phyloP scores from a whole-genome alignment of 495 filamentous ascomycete genomes.

The Annulohypoxylon moriforme region DNA sequence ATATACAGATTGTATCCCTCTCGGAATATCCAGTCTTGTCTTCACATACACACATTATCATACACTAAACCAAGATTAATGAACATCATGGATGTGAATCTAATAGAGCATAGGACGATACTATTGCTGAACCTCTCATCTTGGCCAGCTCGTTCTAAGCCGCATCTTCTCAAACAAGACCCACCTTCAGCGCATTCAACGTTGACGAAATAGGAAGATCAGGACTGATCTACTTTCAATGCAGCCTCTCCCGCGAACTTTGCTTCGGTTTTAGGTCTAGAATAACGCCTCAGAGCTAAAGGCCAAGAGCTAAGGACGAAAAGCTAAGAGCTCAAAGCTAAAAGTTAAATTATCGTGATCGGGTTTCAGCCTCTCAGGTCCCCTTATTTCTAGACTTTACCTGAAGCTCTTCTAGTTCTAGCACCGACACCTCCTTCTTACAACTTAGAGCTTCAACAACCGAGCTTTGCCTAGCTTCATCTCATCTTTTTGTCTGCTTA shows the following conservation, averaged over 20 bases:
- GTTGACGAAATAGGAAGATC: not conserved
- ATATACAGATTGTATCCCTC: not conserved
- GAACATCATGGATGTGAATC: not conserved
- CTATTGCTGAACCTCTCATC: conserved; percentile 15
- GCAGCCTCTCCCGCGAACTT: conserved; percentile 20
- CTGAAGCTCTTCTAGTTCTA: conserved; percentile 19
- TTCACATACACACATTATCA: not conserved
- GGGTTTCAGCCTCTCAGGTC: conserved; percentile 21
- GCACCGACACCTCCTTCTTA: conserved; percentile 8
- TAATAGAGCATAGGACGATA: conserved; percentile 4
- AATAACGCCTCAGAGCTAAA: conserved; percentile 6
- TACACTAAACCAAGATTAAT: not conserved
- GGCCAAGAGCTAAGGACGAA: not conserved
- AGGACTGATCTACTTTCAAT: conserved; percentile 10
- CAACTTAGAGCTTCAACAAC: not conserved
- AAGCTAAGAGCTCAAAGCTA: not conserved
- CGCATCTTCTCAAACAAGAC: conserved; percentile 26
- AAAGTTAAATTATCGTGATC: conserved; percentile 23
- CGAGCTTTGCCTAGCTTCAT: not conserved
- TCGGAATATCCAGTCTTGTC: not conserved
- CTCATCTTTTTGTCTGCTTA: not conserved
- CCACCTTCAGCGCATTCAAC: conserved; percentile 13
- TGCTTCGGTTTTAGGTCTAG: conserved; percentile 13
- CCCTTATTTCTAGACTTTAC: conserved; percentile 3
- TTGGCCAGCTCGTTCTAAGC: not conserved